Percentiles rank a stretch among this genome's conserved stretches.
Evolutionary conservation across 2,329 filamentous ascomycete species (phyloP).

Genomic region (Ceratocystis cubensis): DNA sequence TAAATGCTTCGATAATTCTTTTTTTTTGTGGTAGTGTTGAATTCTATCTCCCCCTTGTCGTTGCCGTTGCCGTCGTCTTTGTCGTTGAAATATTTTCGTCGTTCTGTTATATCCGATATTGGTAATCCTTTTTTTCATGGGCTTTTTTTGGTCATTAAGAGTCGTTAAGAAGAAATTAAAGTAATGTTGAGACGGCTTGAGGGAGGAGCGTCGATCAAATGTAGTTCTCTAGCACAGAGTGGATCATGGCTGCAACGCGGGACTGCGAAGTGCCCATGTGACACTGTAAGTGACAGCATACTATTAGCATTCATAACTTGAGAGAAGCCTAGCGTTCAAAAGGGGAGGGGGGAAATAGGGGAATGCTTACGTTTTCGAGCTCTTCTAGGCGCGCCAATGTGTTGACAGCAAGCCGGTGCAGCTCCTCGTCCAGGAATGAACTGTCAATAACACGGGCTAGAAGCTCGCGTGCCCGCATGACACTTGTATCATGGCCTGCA

Average conservation of each 20-base stretch:
- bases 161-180: background rate
- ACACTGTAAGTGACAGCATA: slow-evolving; percentile 9
- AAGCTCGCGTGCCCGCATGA: slow-evolving; percentile 14
- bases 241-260: slow-evolving; percentile 18
- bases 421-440: slow-evolving; percentile 13
- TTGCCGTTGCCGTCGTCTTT: background rate
- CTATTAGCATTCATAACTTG: background rate
- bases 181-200: background rate
- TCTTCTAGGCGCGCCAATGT: slow-evolving; percentile 16
- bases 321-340: background rate
- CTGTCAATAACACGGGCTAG: slow-evolving; percentile 12
- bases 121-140: background rate
- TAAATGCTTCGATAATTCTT: no score
- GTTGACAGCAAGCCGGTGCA: slow-evolving; percentile 12
- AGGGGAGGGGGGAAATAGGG: background rate
- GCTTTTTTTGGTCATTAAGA: slow-evolving; percentile 5
- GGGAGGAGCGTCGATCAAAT: slow-evolving; percentile 8
- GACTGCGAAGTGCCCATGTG: slow-evolving; percentile 16
- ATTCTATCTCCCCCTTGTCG: background rate
- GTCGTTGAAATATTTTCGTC: slow-evolving; percentile 8
- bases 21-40: no score
- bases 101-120: slow-evolving; percentile 15
- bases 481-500: slow-evolving; percentile 17
- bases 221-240: slow-evolving; percentile 19
- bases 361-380: slow-evolving; percentile 20